Base-by-base conservation (phyloP, 2,329 filamentous ascomycete species). In the Curvularia sp. region DNA sequence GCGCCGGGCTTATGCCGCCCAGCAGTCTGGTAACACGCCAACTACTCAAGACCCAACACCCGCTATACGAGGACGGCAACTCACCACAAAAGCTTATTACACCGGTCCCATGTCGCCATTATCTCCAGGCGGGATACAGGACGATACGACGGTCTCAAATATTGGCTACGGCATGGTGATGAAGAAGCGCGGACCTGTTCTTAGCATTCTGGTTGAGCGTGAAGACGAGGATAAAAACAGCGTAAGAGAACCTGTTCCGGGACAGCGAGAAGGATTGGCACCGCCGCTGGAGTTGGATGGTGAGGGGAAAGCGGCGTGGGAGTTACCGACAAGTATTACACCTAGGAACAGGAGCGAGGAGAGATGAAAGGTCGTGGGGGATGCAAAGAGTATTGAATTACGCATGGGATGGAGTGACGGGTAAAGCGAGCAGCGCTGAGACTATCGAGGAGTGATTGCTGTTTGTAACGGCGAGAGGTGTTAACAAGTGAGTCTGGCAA, bases 231-330 rank as follows among this genome's bases (percentile, higher is more conserved):
- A 64, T 18, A 51, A 35, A 8, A 28, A 7, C 5, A 13, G 28
- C 38, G 49, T 70, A 9, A 46, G 53, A 18, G 64, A 71, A 53
- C 70, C 70, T 22, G 69, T 73, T 20, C 64, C 65, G 1, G 70
- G 70, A n/a, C 68, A 73, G 39, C 58, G 49, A 24, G 70, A 73
- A 49, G 70, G 70, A 4, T 33, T 73, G 22, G 62, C 48, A 13
- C 63, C 53, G 49, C 63, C 70, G 22, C 44, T 73, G 38, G 70
- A 73, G 42, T 41, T 73, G 41, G 70, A 72, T 42, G 67, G 66
- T 3, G 50, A 56, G 31, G 49, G 42, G 3, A 63, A 61, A 18
- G 60, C 54, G 15, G 52, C 69, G 12, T 57, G 64, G 5, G 69
- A 73, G 57, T 49, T 68, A 57, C 69, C 70, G 31, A 55, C 55